These are phyloP conservation scores for Talaromyces liani DNA, from an alignment of 495 filamentous ascomycete species.

Conservation along the genomic window DNA sequence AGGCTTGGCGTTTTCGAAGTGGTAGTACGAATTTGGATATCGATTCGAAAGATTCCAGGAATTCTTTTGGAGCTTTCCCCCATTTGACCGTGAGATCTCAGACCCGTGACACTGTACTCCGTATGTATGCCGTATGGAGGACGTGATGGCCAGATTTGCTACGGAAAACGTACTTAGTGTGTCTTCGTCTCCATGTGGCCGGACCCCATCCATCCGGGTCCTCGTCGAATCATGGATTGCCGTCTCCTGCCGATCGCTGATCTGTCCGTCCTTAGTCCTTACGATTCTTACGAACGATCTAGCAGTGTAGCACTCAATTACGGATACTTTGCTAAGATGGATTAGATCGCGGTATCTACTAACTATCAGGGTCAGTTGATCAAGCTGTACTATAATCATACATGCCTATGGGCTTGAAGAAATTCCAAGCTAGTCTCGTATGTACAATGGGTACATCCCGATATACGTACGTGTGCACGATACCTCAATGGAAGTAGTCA, in stretches of 20 bases:
- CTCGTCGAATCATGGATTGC: neutral
- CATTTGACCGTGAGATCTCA: neutral
- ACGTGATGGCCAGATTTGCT: neutral
- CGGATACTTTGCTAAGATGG: neutral
- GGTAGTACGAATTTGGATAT: neutral
- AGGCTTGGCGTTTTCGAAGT: neutral
- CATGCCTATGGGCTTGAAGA: neutral
- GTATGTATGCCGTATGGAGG: no score
- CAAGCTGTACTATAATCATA: neutral
- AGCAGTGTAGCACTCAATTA: neutral
- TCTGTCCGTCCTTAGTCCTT: no score
- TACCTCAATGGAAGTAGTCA: neutral
- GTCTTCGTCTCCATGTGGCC: neutral
- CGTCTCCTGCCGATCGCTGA: neutral
- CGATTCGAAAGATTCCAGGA: neutral
- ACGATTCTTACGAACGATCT: neutral
- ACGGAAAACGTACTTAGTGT: no score
- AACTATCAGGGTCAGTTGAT: neutral
- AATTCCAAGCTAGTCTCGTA: neutral
- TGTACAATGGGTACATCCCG: neutral
- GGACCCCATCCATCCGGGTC: neutral
- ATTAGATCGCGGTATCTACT: neutral
- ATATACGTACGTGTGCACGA: neutral
- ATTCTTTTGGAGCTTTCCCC: neutral
- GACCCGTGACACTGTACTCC: no score